Percentiles rank a stretch among this genome's conserved stretches.
These are phyloP conservation scores for Diplodia mutila DNA, from an alignment of 2,329 filamentous ascomycete species.

Conservation along the genomic window DNA sequence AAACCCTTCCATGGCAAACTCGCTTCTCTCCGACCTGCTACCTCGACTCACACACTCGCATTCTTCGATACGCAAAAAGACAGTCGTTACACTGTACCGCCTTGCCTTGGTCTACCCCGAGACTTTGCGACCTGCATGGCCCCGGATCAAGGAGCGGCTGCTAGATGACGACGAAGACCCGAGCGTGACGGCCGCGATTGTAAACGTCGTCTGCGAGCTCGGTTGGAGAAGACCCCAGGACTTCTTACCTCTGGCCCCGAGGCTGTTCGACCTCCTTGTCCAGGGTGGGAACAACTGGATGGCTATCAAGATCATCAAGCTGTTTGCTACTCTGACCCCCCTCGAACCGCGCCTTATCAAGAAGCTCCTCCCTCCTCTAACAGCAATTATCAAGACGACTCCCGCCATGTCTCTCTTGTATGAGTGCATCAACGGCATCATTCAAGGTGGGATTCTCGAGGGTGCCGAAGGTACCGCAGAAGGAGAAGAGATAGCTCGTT, in stretches of 20 bases:
- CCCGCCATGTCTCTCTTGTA: slow-evolving; percentile 98
- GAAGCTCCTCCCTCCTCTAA: slow-evolving; percentile 88
- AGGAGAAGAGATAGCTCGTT: slow-evolving; percentile 85
- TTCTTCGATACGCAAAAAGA: slow-evolving; percentile 89
- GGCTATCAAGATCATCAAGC: slow-evolving; percentile 98
- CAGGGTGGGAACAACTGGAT: slow-evolving; percentile 98
- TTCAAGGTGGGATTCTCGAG: slow-evolving; percentile 91
- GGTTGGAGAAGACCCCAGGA: slow-evolving; percentile 93
- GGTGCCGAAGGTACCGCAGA: slow-evolving; percentile 78
- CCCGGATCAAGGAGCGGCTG: slow-evolving; percentile 92
- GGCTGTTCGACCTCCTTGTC: slow-evolving; percentile 89
- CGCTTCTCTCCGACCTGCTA: slow-evolving; percentile 81
- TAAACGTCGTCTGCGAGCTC: slow-evolving; percentile 95
- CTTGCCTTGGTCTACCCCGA: slow-evolving; percentile 96
- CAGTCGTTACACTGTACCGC: slow-evolving; percentile 90
- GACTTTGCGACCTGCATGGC: slow-evolving; percentile 89
- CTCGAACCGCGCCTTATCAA: slow-evolving; percentile 88
- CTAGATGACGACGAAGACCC: slow-evolving; percentile 89
- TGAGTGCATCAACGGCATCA: slow-evolving; percentile 98
- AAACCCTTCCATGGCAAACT: slow-evolving; percentile 88
- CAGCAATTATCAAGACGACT: slow-evolving; percentile 90
- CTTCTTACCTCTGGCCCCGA: slow-evolving; percentile 87
- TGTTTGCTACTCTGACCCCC: slow-evolving; percentile 93
- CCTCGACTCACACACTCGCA: slow-evolving; percentile 86
- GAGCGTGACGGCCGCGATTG: slow-evolving; percentile 91